Percentiles rank a stretch among this genome's conserved stretches.
These are phyloP conservation scores for Macroventuria anomochaeta DNA, from an alignment of 2,329 filamentous ascomycete species.

Conservation along the genomic window DNA sequence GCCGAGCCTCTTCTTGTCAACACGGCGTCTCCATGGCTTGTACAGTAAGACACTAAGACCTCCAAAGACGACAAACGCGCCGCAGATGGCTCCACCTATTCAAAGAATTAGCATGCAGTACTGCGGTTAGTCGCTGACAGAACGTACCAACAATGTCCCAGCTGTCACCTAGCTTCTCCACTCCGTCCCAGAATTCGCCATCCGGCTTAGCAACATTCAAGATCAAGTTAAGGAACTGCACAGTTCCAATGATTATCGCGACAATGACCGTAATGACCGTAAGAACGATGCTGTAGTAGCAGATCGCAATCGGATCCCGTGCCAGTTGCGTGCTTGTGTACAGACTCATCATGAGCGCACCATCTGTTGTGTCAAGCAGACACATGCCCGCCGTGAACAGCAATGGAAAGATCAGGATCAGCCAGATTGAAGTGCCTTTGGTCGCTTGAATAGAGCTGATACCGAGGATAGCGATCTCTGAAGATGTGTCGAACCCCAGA, in stretches of 20 bases:
- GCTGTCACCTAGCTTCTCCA: constrained; percentile 59
- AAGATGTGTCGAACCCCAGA: constrained; percentile 93
- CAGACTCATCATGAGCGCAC: constrained; percentile 91
- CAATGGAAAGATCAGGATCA: constrained; percentile 89
- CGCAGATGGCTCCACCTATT: constrained; percentile 75
- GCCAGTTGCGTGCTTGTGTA: constrained; percentile 83
- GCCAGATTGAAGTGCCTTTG: constrained; percentile 87
- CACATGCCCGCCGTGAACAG: constrained; percentile 97
- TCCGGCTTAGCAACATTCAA: constrained; percentile 75
- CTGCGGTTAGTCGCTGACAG: no score
- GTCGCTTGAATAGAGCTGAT: constrained; percentile 88
- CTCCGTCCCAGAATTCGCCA: constrained; percentile 89
- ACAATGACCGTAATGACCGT: constrained; percentile 84
- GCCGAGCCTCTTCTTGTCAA: constrained; percentile 52
- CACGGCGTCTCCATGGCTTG: constrained; percentile 74
- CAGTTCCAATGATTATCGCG: constrained; percentile 81
- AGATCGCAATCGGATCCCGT: constrained; percentile 82
- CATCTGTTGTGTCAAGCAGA: constrained; percentile 88
- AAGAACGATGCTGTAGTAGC: constrained; percentile 92
- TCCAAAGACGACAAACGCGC: constrained; percentile 80
- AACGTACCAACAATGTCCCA: constrained; percentile 48
- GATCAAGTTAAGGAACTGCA: constrained; percentile 82
- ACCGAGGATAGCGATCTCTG: constrained; percentile 88
- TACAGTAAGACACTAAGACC: constrained; percentile 76
- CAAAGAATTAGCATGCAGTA: constrained; percentile 9